Evolutionary conservation across 371 early-diverging fungal genomes (phyloP), one percentile per base, ranked within the genome.

Genomic region (Lichtheimia ramosa): DNA sequence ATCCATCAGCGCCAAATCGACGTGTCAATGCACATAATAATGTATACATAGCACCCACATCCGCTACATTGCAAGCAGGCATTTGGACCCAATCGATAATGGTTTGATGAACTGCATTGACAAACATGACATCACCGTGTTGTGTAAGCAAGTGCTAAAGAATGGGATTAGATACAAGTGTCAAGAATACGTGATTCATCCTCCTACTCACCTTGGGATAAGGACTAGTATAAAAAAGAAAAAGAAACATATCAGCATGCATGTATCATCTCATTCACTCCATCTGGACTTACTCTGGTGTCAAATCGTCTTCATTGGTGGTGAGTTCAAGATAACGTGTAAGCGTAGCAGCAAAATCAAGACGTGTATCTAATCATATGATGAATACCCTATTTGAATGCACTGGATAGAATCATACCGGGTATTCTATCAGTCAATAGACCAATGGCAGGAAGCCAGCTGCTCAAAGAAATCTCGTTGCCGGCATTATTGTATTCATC

Each of bases 1-100:
- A 74, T 23, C 83, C 89, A 51, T 86, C 88, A 10, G 74, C 74
- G 23, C 81, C 79, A 59, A 87, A 87, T 5, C 74, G 71, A 43
- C 72, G 68, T 16, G 85, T 80, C 53, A 85, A 43, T 1, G 82
- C 74, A n/a, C 79, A 62, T 10, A 90, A 58, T 8, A 83, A 65
- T 2, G 80, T 77, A 21, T 75, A 77, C 24, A 91, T 60, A 3
- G 84, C 75, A 0, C 81, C 62, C 59, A 83, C 79, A 59, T 92
- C 93, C 1, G 68, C 72, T 0, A 87, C 88, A 5, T 70, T 74
- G n/a, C 79, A 68, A 39, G 65, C 71, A 0, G 78, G 62, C 7
- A 78, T 54, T 18, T 77, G 69, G 5, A 83, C 76, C 76, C 85
- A 89, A 15, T 85, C 79, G 46, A 84, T 70, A 41, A 92, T 51